Evolutionary conservation across 164 flowering plant species (phyloP).

Genomic region (Sextonia rubra): DNA sequence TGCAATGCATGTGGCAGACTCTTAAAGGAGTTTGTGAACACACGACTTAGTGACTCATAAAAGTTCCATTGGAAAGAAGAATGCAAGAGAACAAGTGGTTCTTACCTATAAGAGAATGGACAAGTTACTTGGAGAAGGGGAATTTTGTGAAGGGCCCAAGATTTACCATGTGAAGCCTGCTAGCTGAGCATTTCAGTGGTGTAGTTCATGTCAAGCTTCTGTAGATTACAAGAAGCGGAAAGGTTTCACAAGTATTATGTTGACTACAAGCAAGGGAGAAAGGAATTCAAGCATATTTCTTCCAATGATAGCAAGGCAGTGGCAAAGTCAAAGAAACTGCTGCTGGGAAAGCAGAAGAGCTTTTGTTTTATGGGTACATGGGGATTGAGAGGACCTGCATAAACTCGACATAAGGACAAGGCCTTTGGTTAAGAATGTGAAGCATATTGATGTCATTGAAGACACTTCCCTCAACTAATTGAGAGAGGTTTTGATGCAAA

Average conservation of each 20-base stretch:
- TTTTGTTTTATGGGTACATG: slow-evolving; percentile 50
- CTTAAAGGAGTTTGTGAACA: too few relatives aligned
- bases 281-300: slow-evolving; percentile 30
- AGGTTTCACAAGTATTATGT: slow-evolving; percentile 41
- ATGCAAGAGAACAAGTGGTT: too few relatives aligned
- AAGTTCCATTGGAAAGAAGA: too few relatives aligned
- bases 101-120: too few relatives aligned
- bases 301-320: background rate
- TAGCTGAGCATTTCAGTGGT: slow-evolving; percentile 55
- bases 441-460: slow-evolving; percentile 48
- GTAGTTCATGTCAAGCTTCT: slow-evolving; percentile 41
- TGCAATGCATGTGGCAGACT: slow-evolving; percentile 66
- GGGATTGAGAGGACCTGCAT: slow-evolving; percentile 54
- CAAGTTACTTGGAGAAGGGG: slow-evolving; percentile 31
- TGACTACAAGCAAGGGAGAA: slow-evolving; percentile 47
- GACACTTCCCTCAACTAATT: slow-evolving; percentile 28
- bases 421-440: slow-evolving; percentile 52
- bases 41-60: too few relatives aligned
- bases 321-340: slow-evolving; percentile 5
- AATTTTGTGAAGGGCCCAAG: slow-evolving; percentile 35
- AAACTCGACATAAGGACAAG: slow-evolving; percentile 51
- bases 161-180: slow-evolving; percentile 50
- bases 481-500: background rate
- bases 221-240: slow-evolving; percentile 67
- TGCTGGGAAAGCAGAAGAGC: slow-evolving; percentile 18